Evolutionary conservation across 345 rosid genomes (phyloP), one percentile per base, ranked within the genome.

Genomic region (Heritiera fomes): DNA sequence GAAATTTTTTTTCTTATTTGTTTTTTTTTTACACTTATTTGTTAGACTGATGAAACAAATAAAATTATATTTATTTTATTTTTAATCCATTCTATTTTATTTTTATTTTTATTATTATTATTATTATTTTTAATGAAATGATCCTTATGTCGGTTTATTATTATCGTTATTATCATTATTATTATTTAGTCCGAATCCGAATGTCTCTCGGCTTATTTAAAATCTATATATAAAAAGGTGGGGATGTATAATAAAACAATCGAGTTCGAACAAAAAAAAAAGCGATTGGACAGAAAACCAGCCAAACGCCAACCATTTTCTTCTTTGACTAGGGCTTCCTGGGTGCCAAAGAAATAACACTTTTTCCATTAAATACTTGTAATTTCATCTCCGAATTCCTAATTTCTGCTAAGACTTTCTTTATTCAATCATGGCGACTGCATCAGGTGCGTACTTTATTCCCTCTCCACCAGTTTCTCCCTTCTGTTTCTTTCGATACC

Each of bases 341-440:
- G 14, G 23, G 63, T 43, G 5, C 47, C 63, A 1, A 10, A 10
- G 53, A 14, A 8, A 55, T n/a, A 10, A 6, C 0, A 7, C 6
- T 52, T 52, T 3, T 3, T 3, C 17, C 32, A 11, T 55, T 41
- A 34, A 55, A 47, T 17, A 53, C 3, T 15, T 52, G 47, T 3
- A 55, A 34, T 38, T 55, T 10, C 32, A 38, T 55, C 40, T 11
- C 8, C 49, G 10, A 73, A 55, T 34, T 55, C 20, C 53, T 28
- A 30, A 47, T 46, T 47, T 76, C 71, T 47, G 32, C 60, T 76
- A 14, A 17, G 17, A 10, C 47, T 8, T 17, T 63, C 71, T 63
- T 53, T 69, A 63, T 23, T 50, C 74, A 12, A 50, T n/a, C 4
- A 86, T 86, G 89, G 87, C 85, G 59, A 84, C 85, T 43, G 84